Evolutionary conservation across 495 filamentous ascomycete species (phyloP).

Genomic region (Margaritispora aquatica): DNA sequence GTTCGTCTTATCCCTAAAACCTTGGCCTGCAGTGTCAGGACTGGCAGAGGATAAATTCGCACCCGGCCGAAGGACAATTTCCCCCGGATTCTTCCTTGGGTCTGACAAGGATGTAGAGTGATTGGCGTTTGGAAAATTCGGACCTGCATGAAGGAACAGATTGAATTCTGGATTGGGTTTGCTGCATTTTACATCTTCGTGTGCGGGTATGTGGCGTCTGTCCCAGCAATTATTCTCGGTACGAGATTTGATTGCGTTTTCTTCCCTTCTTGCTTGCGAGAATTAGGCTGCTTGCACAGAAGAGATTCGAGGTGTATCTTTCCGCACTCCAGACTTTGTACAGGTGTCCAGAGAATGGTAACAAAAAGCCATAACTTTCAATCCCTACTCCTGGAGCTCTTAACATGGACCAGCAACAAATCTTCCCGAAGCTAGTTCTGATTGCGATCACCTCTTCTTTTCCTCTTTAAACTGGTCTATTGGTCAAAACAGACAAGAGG

Average conservation of each 20-base stretch:
- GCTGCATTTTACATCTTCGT: not conserved
- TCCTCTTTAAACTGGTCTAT: not conserved
- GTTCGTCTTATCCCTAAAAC: not conserved
- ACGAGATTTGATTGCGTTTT: too few species aligned
- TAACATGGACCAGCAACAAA: too few species aligned
- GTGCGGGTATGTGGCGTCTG: not conserved
- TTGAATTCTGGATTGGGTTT: conserved; percentile 7
- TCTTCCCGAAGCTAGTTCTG: not conserved
- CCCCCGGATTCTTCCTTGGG: conserved; percentile 11
- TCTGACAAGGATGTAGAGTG: not conserved
- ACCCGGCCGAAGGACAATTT: conserved; percentile 2
- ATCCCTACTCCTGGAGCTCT: too few species aligned
- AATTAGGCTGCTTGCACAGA: too few species aligned
- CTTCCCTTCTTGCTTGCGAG: too few species aligned
- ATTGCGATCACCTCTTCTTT: not conserved
- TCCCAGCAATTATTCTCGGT: not conserved
- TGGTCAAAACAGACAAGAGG: not conserved
- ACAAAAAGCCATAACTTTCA: too few species aligned
- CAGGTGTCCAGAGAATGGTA: too few species aligned
- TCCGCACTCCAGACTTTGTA: not conserved
- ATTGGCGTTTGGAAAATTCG: not conserved
- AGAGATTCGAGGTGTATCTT: too few species aligned
- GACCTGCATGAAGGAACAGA: conserved; percentile 14
- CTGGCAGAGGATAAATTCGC: not conserved
- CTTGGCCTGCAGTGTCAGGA: too few species aligned